These are phyloP conservation scores for Aspergillus novofumigatus DNA, from an alignment of 2,329 filamentous ascomycete genomes.

Conservation along the genomic window DNA sequence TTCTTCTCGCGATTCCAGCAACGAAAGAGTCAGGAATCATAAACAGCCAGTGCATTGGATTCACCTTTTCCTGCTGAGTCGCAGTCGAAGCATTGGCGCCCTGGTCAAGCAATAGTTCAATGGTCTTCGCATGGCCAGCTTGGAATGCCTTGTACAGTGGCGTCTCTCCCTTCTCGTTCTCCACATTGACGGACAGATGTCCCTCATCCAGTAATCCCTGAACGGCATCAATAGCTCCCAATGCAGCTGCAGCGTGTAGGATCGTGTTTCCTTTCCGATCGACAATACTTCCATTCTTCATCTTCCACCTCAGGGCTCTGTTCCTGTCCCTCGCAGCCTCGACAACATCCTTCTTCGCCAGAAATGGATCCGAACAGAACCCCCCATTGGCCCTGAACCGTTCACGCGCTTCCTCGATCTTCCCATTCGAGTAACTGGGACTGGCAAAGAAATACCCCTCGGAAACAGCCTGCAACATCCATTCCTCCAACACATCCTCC, in stretches of 20 bases:
- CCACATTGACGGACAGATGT: conserved; percentile 12
- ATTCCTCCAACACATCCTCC: conserved; percentile 14
- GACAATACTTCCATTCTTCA: conserved; percentile 10
- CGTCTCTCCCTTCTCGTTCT: conserved; percentile 25
- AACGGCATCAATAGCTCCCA: conserved; percentile 14
- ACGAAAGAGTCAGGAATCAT: conserved; percentile 15
- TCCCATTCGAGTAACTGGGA: conserved; percentile 1
- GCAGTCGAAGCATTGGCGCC: conserved; percentile 16
- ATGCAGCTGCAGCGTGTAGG: conserved; percentile 21
- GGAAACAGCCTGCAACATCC: conserved; percentile 20
- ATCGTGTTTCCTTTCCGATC: conserved; percentile 24
- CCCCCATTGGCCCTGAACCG: conserved; percentile 20
- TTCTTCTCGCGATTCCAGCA: conserved; percentile 11
- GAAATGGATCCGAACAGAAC: conserved; percentile 21
- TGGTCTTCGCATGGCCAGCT: conserved; percentile 21
- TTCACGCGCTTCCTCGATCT: conserved; percentile 13
- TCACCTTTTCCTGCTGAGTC: conserved; percentile 16
- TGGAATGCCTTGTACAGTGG: conserved; percentile 27
- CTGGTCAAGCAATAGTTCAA: conserved; percentile 20
- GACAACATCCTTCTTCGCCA: conserved; percentile 14
- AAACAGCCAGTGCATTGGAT: conserved; percentile 25
- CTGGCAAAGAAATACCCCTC: conserved; percentile 21
- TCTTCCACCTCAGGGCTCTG: conserved; percentile 9
- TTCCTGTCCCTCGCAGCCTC: conserved; percentile 6
- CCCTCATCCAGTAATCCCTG: conserved; percentile 13